phyloP scores from a whole-genome alignment of 495 filamentous ascomycete genomes.

The Staphylotrichum tortipilum region DNA sequence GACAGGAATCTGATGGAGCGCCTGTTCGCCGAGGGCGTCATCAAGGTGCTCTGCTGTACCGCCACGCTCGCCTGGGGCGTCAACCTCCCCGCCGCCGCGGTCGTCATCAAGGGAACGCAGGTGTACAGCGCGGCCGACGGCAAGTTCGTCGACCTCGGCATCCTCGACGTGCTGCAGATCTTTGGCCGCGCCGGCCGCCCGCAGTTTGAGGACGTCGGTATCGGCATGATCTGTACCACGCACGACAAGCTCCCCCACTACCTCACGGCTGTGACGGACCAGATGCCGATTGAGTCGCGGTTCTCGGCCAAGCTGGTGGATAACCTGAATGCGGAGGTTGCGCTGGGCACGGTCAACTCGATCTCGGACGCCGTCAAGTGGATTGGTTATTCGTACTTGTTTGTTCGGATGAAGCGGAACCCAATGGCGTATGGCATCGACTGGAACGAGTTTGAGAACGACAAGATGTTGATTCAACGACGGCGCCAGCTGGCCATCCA shows the following conservation, averaged over 20 bases:
- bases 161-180: slow-evolving; percentile 95
- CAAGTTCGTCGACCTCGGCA: slow-evolving; percentile 93
- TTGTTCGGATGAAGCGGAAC: slow-evolving; percentile 88
- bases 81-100: slow-evolving; percentile 92
- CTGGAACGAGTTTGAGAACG: slow-evolving; percentile 79
- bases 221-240: slow-evolving; percentile 94
- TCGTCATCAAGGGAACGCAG: slow-evolving; percentile 96
- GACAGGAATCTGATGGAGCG: slow-evolving; percentile 91
- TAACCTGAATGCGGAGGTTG: slow-evolving; percentile 92
- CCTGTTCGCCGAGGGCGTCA: slow-evolving; percentile 76
- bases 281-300: slow-evolving; percentile 90
- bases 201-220: slow-evolving; percentile 92
- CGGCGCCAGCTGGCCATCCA: slow-evolving; percentile 76
- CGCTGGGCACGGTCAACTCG: slow-evolving; percentile 89
- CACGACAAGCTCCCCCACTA: slow-evolving; percentile 91
- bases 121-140: slow-evolving; percentile 93
- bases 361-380: slow-evolving; percentile 91
- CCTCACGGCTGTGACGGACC: slow-evolving; percentile 82
- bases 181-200: slow-evolving; percentile 97
- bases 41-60: slow-evolving; percentile 96
- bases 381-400: slow-evolving; percentile 96
- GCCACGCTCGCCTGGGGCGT: slow-evolving; percentile 98
- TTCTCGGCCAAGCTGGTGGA: slow-evolving; percentile 89
- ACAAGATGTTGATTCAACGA: slow-evolving; percentile 74
- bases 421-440: slow-evolving; percentile 94